Conservation (phyloP, 225 moss, liverwort and hornwort species). For the Sphagnum contortum region DNA sequence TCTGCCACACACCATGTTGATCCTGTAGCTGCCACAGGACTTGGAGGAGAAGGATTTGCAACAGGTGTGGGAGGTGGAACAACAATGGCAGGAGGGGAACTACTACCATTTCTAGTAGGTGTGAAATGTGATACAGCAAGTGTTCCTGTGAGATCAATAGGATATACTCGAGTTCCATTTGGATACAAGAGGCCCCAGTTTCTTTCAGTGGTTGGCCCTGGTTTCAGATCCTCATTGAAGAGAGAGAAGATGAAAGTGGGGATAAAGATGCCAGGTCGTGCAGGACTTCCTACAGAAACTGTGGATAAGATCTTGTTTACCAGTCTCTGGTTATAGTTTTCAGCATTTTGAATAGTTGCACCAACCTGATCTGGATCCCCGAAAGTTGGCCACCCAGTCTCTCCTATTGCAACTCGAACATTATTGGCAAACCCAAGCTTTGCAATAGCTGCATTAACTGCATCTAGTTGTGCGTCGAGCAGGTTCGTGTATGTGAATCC, state of each 20-base stretch:
- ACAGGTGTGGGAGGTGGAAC: neutral
- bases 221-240: slow-evolving; percentile 54
- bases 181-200: slow-evolving; percentile 53
- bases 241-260: slow-evolving; percentile 59
- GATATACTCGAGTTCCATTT: slow-evolving; percentile 28
- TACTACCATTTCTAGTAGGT: slow-evolving; percentile 3
- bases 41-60: neutral
- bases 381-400: slow-evolving; percentile 59
- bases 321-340: slow-evolving; percentile 40
- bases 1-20: too few relatives aligned
- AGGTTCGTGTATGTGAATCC: slow-evolving; percentile 47
- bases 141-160: slow-evolving; percentile 33
- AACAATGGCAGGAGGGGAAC: slow-evolving; percentile 1
- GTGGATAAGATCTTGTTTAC: slow-evolving; percentile 27
- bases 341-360: slow-evolving; percentile 38
- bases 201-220: slow-evolving; percentile 37
- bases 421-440: slow-evolving; percentile 20
- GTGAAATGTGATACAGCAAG: slow-evolving; percentile 12
- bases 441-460: slow-evolving; percentile 37
- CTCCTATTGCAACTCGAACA: slow-evolving; percentile 33
- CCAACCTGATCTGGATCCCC: slow-evolving; percentile 33
- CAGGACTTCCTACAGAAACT: slow-evolving; percentile 30
- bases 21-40: slow-evolving; percentile 3
- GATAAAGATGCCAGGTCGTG: slow-evolving; percentile 27
- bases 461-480: slow-evolving; percentile 60